Base-by-base conservation (phyloP, 768 basidiomycete genomes). In the Steccherinum ochraceum region DNA sequence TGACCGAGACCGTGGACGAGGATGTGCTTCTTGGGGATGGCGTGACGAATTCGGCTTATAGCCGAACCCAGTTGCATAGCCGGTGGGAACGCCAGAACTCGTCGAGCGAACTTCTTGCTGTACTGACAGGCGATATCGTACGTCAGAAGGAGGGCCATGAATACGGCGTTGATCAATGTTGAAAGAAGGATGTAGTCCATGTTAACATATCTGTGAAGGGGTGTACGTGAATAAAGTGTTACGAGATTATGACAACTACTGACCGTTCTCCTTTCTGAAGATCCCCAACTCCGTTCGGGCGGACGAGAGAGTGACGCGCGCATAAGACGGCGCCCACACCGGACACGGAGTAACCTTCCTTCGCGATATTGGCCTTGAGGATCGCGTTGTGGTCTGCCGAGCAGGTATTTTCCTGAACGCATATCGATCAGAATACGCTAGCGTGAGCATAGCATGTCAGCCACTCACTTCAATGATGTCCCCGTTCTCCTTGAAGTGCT, bases 81-180 rank as follows among this genome's bases (percentile, higher is more conserved):
- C 7, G 45, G 20, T 12, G 51, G 52, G 21, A 46, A 41, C 3
- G 2, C 20, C 3, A 12, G 20, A 5, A 58, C 24, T 5, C 55
- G 50, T 7, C 51, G 13, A 5, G 11, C 2, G 12, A 62, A 23
- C n/a, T 61, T 51, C 19, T 47, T 50, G 7, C 19, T 21, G 40
- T 48, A 64, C 39, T 61, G 56, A 44, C 65, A 67, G 3, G 57
- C 55, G 24, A 63, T 61, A 42, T 62, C 56, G 48, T 62, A 61
- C 0, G 54, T 55, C 4, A 57, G 43, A 1, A 35, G 16, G 0
- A 35, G 21, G 10, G 39, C n/a, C 5, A 26, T 40, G 1, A 23
- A 10, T 2, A 35, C 39, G 7, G 55, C 7, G 18, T 26, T 53
- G 2, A 45, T 41, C 12, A 49, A 24, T 10, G 41, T 43, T n/a